Evolutionary conservation across 1,139 yeast genomes (phyloP), one percentile per base, ranked within the genome.

Genomic region (Debaryomyces sp.): DNA sequence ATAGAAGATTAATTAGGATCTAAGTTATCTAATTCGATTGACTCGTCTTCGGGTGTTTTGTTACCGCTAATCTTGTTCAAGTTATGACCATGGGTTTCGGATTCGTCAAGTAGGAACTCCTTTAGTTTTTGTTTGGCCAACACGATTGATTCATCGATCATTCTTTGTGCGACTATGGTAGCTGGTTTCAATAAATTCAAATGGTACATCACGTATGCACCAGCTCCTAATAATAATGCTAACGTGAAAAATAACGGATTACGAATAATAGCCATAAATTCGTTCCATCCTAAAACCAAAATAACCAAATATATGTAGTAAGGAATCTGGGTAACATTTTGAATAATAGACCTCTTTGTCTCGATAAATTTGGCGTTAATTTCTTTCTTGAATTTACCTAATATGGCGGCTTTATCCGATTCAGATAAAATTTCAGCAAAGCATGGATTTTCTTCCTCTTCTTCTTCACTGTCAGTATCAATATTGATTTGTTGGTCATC

Each of bases 241-340:
- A 86, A 69, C 17, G 90, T 72, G 59, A 91, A 85, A 58, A 87
- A 77, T 22, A 88, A 62, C 26, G 99, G 99, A 64, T 89, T 92
- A 54, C 96, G 80, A 44, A 94, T 62, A 21, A 94, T 82, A 7
- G 96, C 87, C 87, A 91, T 81, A 58, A 94, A 87, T 73, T 95
- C 98, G 67, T 92, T 92, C 97, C 97, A 94, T 12, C 99, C 99
- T 29, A 94, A 74, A 6, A 89, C 83, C 3, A 87, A 67, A 22
- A 94, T 73, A 6, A 94, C 64, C 21, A 84, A 71, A 67, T 89
- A 90, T 51, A 94, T 81, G 73, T 87, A 95, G 58, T 85, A 75
- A 4, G 99, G 99, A 50, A 94, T 86, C 52, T 87, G 86, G 0
- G 96, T 82, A 10, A 81, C 79, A 47, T 83, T 84, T 50, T 82